Base-by-base conservation (phyloP, 495 filamentous ascomycete genomes). In the Trichoderma asperelloides region DNA sequence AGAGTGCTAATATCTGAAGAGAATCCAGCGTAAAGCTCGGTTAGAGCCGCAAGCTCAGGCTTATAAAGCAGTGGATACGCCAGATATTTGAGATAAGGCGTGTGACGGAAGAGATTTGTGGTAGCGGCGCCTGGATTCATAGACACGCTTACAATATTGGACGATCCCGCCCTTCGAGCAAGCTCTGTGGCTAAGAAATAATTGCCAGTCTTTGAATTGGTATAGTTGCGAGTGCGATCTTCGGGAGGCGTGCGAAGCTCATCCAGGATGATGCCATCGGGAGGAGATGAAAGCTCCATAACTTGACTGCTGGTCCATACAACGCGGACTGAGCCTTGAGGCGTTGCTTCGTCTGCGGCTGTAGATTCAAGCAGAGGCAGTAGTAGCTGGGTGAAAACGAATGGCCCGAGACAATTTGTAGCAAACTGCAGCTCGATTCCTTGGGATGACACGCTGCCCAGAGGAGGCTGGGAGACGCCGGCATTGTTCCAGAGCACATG, bases 21-120 rank as follows among this genome's bases (percentile, higher is more conserved):
- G 9, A 82, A 51, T 1, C 79, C 79, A 3, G 81, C 78, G 67
- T 75, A 84, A 9, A 82, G 70, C 66, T 75, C 69, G 0, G 79
- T 83, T 64, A 81, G 76, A 1, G 78, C 80, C 1, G 77, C 76
- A 43, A 71, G 23, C n/a, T 68, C 69, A 16, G 75, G 66, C 15
- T 67, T 43, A 62, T 78, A 64, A 2, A 79, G 69, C 25, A 81
- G 23, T n/a, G 72, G 68, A 65, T 68, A 71, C 13, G 69, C 72
- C 12, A 72, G 60, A 39, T 71, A 70, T 1, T 68, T 67, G 15
- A 69, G 37, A 30, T 49, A 69, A 0, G 66, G 65, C 18, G 68
- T 71, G 21, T 76, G 70, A 4, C 71, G 66, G 43, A 75, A 74
- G 45, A 77, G 70, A 16, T 71, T 67, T 0, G 77, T 76, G 30